Evolutionary conservation across 2,329 filamentous ascomycete genomes (phyloP).

Genomic region (Lachnellula hyalina): DNA sequence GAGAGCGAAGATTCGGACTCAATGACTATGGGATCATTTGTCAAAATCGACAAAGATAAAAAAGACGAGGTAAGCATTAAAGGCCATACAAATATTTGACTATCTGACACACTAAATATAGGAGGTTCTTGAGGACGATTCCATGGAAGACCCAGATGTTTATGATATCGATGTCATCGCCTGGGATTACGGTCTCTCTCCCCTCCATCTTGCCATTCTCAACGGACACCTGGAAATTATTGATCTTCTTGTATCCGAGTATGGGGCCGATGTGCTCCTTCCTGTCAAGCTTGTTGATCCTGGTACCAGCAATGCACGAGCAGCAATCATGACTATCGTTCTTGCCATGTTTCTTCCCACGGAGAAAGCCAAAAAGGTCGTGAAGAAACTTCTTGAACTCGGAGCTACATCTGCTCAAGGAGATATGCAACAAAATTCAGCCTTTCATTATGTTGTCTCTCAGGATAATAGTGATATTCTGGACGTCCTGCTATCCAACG

Average conservation of each 20-base stretch:
- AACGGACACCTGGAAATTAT: conserved; percentile 66
- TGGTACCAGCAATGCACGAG: conserved; percentile 37
- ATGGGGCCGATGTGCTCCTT: conserved; percentile 70
- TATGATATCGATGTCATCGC: conserved; percentile 74
- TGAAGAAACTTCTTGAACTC: conserved; percentile 57
- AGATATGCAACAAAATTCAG: conserved; percentile 58
- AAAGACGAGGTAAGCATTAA: conserved; percentile 37
- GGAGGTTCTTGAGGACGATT: conserved; percentile 46
- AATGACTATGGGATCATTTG: conserved; percentile 65
- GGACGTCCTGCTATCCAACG: conserved; percentile 47
- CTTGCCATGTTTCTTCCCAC: conserved; percentile 61
- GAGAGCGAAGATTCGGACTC: conserved; percentile 35
- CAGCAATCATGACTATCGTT: conserved; percentile 63
- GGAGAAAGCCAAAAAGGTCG: conserved; percentile 61
- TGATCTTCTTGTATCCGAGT: conserved; percentile 62
- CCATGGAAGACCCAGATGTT: conserved; percentile 67
- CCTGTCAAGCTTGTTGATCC: conserved; percentile 54
- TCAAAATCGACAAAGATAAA: conserved; percentile 54
- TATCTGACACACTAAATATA: conserved; percentile 41
- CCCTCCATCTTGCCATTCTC: conserved; percentile 74
- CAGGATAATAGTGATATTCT: conserved; percentile 43
- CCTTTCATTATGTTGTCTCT: conserved; percentile 60
- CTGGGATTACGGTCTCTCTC: conserved; percentile 71
- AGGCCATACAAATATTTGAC: not conserved
- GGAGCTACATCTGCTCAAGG: conserved; percentile 71